Evolutionary conservation across 805 yeast species (phyloP), one percentile per base, ranked within the genome.

Genomic region (Lachancea waltii): DNA sequence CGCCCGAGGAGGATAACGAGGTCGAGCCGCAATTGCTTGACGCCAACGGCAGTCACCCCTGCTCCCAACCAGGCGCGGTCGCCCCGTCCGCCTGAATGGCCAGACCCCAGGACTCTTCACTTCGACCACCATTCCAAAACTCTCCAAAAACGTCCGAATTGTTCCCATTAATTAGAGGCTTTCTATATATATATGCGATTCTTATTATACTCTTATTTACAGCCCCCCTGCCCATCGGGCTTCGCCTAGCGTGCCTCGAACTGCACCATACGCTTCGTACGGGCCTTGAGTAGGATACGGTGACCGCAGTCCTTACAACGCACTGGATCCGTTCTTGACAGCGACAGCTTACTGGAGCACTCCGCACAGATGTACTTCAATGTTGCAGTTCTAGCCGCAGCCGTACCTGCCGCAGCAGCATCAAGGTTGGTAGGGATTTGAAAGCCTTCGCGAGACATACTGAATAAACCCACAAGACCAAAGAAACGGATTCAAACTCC

Each of bases 221-320:
- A 23, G 13, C 26, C 26, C 26, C 13, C 13, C n/a, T n/a, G n/a
- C n/a, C n/a, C n/a, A n/a, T n/a, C n/a, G n/a, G n/a, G n/a, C n/a
- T n/a, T n/a, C n/a, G 14, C 20, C 62, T 56, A 81, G 60, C 89
- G 75, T 21, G 90, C 89, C 63, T 81, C 89, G 58, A 81, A 82
- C 64, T 82, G 89, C 37, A 82, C 94, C 95, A 90, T 85, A 70
- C 97, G 79, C 72, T 89, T 85, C 35, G 97, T 90, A 70, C 98
- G 82, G 45, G 96, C 95, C 70, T 92, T 92, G 70, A 90, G 85
- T 46, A 92, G 70, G 44, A 92, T 97, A 68, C 98, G 82, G 69
- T 92, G 97, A 47, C 98, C 98, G 67, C 98, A 92, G 52, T 89
- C 95, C 67, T 87, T 89, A 69, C 98, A 92, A 69, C 97, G 84